Evolutionary conservation across 495 filamentous ascomycete genomes (phyloP), one percentile per base, ranked within the genome.

Genomic region (Penicillium cinerascens): DNA sequence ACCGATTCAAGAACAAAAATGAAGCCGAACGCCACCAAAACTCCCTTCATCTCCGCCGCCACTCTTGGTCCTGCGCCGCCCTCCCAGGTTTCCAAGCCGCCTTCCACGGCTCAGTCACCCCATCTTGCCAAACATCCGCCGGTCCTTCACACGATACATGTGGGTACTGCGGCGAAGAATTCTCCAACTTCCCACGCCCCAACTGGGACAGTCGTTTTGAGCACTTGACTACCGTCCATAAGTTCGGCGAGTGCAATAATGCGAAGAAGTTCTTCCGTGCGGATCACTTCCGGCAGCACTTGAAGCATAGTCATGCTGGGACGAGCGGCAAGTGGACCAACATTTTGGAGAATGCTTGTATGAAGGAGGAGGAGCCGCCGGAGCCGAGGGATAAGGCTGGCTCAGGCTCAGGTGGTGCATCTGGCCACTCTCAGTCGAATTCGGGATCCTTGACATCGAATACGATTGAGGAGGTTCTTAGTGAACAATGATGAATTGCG

Each of bases 281-380:
- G 16, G 93, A 98, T 66, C 93, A 98, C 65, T 98, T 98, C 78
- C 85, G 93, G 35, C 93, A 98, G 69, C 93, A 98, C 72, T 76
- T 98, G 47, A 98, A 98, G 76, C 93, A 98, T 61, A 97, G 92
- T 65, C 93, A 98, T 71, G 90, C 87, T 6, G 95, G 93, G 11
- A 92, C 91, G 2, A 96, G 91, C 70, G 93, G 93, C 20, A 97
- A 97, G 66, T 97, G 95, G 93, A 98, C 93, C 17, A 98, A 98
- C 68, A 92, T 95, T 76, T 72, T 98, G 38, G 93, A 98, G 65
- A 95, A 88, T 63, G 90, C 92, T 26, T 97, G 93, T 69, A 95
- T 97, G 92, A 87, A 91, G 70, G 91, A 96, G 55, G 92, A 97
- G 68, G 75, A 82, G 23, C 78, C 77, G 2, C 67, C 69, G 1